Evolutionary conservation across 352 stramenopile species (phyloP), one percentile per base, ranked within the genome.

Genomic region (Phytophthora idaei): DNA sequence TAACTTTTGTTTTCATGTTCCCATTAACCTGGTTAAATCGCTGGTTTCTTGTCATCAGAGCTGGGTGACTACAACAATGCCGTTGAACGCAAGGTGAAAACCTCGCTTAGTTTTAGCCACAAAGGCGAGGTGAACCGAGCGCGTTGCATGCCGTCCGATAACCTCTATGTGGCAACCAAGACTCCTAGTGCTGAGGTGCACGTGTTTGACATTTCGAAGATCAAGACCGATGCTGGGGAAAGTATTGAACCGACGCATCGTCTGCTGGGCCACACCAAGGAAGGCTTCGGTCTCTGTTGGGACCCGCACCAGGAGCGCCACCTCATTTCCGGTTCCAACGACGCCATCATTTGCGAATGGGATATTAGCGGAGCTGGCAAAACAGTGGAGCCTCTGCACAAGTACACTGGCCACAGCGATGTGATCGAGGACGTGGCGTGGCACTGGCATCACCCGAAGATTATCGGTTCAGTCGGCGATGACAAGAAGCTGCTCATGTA

Each of bases 41-140:
- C 21, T 53, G 25, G 25, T 51, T 42, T 28, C 31, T 46, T 47
- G 32, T 28, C 2, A 46, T n/a, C n/a, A 72, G 86, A 94, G 69
- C 59, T 94, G 9, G 87, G 87, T 17, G 85, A 79, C 42, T 94
- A 93, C 55, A 87, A 87, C 51, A 68, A 53, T 61, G 85, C 82
- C 41, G 74, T 86, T 28, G 79, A 83, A 12, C 90, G 90, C 58
- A 98, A 99, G 61, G 88, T 99, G 37, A 93, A 99, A 50, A 89
- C 99, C 27, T 87, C 89, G 48, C 92, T 99, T 53, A 97, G 97
- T 64, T 97, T 99, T 67, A 97, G 97, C 61, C 97, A 99, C 71
- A 93, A 99, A 32, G 98, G 98, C 6, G 98, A 99, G 76, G 96
- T 99, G 31, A 99, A 99, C 85, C 93, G 88, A 49, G 98, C 98